phyloP scores from a whole-genome alignment of 2,329 filamentous ascomycete species.

The Colletotrichum agaves region DNA sequence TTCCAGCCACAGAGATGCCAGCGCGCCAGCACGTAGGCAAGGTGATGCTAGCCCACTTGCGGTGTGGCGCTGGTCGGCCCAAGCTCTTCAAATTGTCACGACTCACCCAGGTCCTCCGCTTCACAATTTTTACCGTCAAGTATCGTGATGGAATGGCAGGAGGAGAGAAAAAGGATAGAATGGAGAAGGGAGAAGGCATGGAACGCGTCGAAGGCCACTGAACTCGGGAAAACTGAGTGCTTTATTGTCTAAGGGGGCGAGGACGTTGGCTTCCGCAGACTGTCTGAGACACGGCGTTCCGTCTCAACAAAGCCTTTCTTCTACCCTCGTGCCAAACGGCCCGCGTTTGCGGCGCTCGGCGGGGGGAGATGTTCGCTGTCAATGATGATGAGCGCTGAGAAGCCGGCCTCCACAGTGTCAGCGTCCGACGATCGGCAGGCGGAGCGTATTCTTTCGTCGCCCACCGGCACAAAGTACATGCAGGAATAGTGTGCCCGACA shows the following conservation, averaged over 20 bases:
- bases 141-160: conserved; percentile 17
- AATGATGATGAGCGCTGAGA: neutral
- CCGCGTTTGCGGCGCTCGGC: conserved; percentile 18
- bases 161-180: conserved; percentile 9
- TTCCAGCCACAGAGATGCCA: conserved; percentile 30
- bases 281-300: conserved; percentile 17
- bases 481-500: neutral
- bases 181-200: neutral
- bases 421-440: conserved; percentile 21
- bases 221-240: neutral
- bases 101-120: conserved; percentile 12
- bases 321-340: conserved; percentile 13
- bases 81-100: conserved; percentile 22
- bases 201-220: neutral
- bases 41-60: conserved; percentile 25
- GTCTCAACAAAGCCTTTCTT: conserved; percentile 27
- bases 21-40: conserved; percentile 17
- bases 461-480: neutral
- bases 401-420: neutral
- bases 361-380: neutral
- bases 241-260: neutral
- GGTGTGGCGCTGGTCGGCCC: conserved; percentile 17
- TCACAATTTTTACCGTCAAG: conserved; percentile 14
- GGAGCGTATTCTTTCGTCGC: neutral
- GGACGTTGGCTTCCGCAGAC: neutral